Evolutionary conservation across 495 filamentous ascomycete genomes (phyloP).

Genomic region (Penicillium pulvis): DNA sequence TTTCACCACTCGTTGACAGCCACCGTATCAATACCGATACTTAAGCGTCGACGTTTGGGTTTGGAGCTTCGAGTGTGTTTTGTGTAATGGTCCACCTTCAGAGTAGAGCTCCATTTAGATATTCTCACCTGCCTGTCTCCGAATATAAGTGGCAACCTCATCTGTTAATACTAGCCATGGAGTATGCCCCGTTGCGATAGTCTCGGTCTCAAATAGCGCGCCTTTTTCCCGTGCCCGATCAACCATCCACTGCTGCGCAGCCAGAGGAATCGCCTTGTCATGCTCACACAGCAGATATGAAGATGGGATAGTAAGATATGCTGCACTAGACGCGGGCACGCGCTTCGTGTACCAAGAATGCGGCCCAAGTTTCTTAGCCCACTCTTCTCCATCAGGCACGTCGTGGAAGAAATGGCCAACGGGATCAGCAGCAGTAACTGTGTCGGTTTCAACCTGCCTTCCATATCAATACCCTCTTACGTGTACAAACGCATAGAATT

Average conservation of each 20-base stretch:
- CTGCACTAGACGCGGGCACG: conserved; percentile 30
- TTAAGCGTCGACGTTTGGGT: too few species aligned
- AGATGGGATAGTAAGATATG: conserved; percentile 33
- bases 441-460: conserved; percentile 27
- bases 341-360: conserved; percentile 37
- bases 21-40: not conserved
- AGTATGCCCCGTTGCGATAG: conserved; percentile 32
- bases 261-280: conserved; percentile 38
- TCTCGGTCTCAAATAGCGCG: conserved; percentile 33
- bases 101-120: not conserved
- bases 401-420: conserved; percentile 38
- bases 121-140: not conserved
- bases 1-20: not conserved
- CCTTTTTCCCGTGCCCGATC: conserved; percentile 33
- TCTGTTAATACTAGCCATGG: conserved; percentile 32
- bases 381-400: conserved; percentile 34
- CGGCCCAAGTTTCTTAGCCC: conserved; percentile 33
- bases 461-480: too few species aligned
- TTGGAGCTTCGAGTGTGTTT: too few species aligned
- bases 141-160: not conserved
- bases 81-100: not conserved
- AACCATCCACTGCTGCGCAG: conserved; percentile 42
- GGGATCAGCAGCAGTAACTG: conserved; percentile 31
- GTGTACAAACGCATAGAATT: not conserved
- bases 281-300: conserved; percentile 40